These are phyloP conservation scores for Manihot esculenta DNA, from an alignment of 441 rosid species.

Conservation along the genomic window DNA sequence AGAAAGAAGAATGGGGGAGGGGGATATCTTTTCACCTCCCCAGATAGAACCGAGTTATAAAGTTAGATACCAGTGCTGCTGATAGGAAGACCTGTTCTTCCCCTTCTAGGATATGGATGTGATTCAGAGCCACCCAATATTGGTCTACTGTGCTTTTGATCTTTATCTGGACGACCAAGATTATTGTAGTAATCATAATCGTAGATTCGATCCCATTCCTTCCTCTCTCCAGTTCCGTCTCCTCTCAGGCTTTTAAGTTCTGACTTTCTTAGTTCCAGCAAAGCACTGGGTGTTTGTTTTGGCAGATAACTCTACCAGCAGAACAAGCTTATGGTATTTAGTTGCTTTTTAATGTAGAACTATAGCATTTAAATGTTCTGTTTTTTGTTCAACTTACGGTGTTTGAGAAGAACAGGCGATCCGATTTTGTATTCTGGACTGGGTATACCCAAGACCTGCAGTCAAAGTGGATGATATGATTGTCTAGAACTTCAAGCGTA, in stretches of 20 bases:
- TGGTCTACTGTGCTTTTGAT: conserved; percentile 41
- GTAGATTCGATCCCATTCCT: conserved; percentile 63
- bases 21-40: conserved; percentile 1
- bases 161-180: conserved; percentile 50
- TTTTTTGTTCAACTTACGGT: conserved; percentile 28
- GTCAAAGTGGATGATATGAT: conserved; percentile 43
- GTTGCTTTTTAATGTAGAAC: not conserved
- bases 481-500: conserved; percentile 29
- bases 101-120: conserved; percentile 63
- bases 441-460: conserved; percentile 79
- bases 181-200: conserved; percentile 60
- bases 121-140: conserved; percentile 47
- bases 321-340: conserved; percentile 8
- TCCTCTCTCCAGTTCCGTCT: conserved; percentile 50
- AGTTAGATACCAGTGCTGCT: conserved; percentile 38
- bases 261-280: conserved; percentile 43
- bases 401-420: conserved; percentile 59
- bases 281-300: conserved; percentile 48
- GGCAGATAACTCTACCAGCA: conserved; percentile 53
- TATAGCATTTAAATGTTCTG: not conserved
- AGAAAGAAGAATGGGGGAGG: not conserved
- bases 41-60: not conserved
- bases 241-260: conserved; percentile 59
- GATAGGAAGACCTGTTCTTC: conserved; percentile 45
- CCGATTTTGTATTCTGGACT: conserved; percentile 34